Conservation (phyloP, 129 eudicot species). For the Rutidosis leptorrhynchoides region DNA sequence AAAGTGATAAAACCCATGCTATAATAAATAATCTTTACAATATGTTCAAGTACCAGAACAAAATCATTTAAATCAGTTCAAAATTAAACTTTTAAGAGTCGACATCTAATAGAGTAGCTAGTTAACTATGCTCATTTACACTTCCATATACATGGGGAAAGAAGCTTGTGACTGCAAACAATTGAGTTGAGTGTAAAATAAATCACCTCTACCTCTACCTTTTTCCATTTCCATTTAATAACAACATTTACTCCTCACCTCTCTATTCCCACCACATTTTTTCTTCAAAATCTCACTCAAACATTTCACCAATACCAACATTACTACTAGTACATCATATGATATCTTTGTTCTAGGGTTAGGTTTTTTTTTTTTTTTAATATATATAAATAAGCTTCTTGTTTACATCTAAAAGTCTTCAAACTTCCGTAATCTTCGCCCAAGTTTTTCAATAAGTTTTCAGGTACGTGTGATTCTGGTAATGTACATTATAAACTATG, state of each 20-base stretch:
- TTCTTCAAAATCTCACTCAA: neutral
- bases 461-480: conserved; percentile 45
- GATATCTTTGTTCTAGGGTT: conserved; percentile 27
- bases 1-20: no score
- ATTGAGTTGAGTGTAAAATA: conserved; percentile 1
- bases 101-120: no score
- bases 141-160: no score
- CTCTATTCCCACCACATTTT: conserved; percentile 31
- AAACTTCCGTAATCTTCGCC: conserved; percentile 45
- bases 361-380: conserved; percentile 11
- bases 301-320: conserved; percentile 1
- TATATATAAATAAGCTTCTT: neutral
- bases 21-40: no score
- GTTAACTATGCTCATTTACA: no score
- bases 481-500: conserved; percentile 15
- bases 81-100: no score
- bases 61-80: no score
- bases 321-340: no score
- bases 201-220: conserved; percentile 36
- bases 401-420: conserved; percentile 17
- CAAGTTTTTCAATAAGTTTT: conserved; percentile 23
- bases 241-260: conserved; percentile 49
- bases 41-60: no score
- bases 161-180: conserved; percentile 29
- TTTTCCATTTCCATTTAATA: conserved; percentile 37